Percentiles rank a stretch among this genome's conserved stretches.
Evolutionary conservation across 2,329 filamentous ascomycete species (phyloP).

Genomic region (Xylariaceae sp.): DNA sequence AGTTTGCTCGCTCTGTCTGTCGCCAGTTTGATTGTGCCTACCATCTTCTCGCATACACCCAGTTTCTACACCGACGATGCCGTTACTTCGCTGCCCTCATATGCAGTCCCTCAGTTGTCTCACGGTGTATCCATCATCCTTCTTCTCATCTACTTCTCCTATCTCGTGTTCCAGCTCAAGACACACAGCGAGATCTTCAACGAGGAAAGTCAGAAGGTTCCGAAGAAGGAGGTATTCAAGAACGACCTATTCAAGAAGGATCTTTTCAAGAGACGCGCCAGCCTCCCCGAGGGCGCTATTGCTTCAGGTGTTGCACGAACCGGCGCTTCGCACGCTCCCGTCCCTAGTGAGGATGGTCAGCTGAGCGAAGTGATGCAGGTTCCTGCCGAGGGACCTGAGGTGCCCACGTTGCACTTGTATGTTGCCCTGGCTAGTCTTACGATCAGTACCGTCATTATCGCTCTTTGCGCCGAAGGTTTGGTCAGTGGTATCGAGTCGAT

Average conservation of each 20-base stretch:
- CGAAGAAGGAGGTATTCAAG: conserved; percentile 23
- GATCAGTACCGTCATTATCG: conserved; percentile 72
- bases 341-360: conserved; percentile 36
- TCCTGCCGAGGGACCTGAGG: conserved; percentile 60
- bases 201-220: conserved; percentile 69
- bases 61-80: conserved; percentile 33
- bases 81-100: conserved; percentile 44
- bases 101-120: conserved; percentile 58
- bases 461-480: conserved; percentile 75
- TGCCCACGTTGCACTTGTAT: conserved; percentile 65
- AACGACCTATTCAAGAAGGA: conserved; percentile 17
- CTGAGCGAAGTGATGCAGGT: conserved; percentile 43
- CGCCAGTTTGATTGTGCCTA: conserved; percentile 80
- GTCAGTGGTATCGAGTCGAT: conserved; percentile 68
- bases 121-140: conserved; percentile 75
- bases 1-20: conserved; percentile 75
- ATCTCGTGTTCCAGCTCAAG: conserved; percentile 86
- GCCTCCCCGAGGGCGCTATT: conserved; percentile 21
- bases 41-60: conserved; percentile 64
- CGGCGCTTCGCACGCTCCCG: conserved; percentile 18
- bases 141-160: conserved; percentile 74
- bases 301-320: conserved; percentile 24
- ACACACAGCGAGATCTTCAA: conserved; percentile 79
- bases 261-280: conserved; percentile 22
- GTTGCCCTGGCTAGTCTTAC: conserved; percentile 69